Percentiles rank a stretch among this genome's conserved stretches.
Evolutionary conservation across 768 basidiomycete genomes (phyloP).

Genomic region (Pisolithus tinctorius): DNA sequence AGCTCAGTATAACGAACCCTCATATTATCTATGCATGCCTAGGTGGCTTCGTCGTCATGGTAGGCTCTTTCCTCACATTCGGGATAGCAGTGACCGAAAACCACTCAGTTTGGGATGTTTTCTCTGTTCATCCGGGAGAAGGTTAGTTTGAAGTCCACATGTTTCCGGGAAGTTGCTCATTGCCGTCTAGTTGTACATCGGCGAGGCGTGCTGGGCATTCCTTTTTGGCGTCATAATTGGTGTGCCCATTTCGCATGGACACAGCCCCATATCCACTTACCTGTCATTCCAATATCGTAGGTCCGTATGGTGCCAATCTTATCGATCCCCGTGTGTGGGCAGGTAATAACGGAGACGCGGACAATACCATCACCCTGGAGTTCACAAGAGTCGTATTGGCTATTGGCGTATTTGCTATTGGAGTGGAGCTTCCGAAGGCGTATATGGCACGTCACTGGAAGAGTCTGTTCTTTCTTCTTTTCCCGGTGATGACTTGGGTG

Average conservation of each 20-base stretch:
- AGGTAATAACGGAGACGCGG: constrained; percentile 33
- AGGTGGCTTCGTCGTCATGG: constrained; percentile 76
- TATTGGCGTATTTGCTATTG: constrained; percentile 95
- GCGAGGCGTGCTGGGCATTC: constrained; percentile 96
- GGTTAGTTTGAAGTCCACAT: constrained; percentile 31
- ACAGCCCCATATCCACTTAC: background rate
- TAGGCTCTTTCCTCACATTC: constrained; percentile 26
- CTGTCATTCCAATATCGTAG: constrained; percentile 29
- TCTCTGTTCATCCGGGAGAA: constrained; percentile 86
- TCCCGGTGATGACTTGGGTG: constrained; percentile 81
- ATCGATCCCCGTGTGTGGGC: constrained; percentile 83
- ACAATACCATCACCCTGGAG: constrained; percentile 84
- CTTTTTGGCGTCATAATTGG: constrained; percentile 88
- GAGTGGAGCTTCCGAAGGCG: constrained; percentile 93
- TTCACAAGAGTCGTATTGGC: constrained; percentile 87
- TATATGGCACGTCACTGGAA: constrained; percentile 94
- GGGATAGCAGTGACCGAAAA: background rate
- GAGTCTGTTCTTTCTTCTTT: constrained; percentile 77
- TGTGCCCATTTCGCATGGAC: constrained; percentile 22
- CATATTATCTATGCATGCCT: constrained; percentile 77
- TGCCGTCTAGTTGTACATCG: constrained; percentile 66
- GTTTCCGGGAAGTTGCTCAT: constrained; percentile 4
- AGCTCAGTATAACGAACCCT: constrained; percentile 48
- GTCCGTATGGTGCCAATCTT: constrained; percentile 75
- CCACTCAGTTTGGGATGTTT: constrained; percentile 84